Evolutionary conservation across 2,329 filamentous ascomycete genomes (phyloP), one percentile per base, ranked within the genome.

Genomic region (Trichoderma atrobrunneum): DNA sequence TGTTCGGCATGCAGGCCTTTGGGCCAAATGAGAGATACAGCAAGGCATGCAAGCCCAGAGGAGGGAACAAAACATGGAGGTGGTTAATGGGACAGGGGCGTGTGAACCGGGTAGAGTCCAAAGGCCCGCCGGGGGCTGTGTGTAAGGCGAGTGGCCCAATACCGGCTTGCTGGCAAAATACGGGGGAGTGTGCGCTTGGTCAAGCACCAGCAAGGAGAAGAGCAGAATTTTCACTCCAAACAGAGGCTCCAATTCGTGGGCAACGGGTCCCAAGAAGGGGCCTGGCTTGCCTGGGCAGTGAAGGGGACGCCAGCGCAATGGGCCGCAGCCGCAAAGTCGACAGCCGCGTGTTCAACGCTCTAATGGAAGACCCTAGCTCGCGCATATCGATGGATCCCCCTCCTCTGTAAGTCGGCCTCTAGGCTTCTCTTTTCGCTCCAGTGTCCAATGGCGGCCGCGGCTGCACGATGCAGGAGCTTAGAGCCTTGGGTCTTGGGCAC

Each of bases 391-490:
- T 70, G 68, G 68, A 71, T 63, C 43, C 67, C 36, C 67, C 67
- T 70, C 67, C 57, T 70, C 67, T 59, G 34, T 26, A 48, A 18
- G 57, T 48, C 54, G 56, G 7, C 54, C 54, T 59, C 34, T 68
- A 43, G 56, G 65, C 66, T 51, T 62, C 67, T 61, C 8, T 70
- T 7, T 60, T 26, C 11, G 39, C 54, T 56, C 65, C 64, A 32
- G 32, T 7, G 51, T 67, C 66, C 66, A 69, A 69, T 69, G 32
- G 56, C 65, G 12, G 36, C n/a, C 56, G 56, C 56, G 16, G 67
- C 67, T 70, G 67, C 67, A 70, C 39, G 60, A 70, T 70, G 67
- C 67, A 70, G 67, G 67, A 70, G 67, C 67, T 70, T 70, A 70
- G 67, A 69, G 34, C 65, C 48, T 43, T 67, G 62, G 51, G 48